Conservation (phyloP, 805 yeast species). For the Maudiozyma bulderi region DNA sequence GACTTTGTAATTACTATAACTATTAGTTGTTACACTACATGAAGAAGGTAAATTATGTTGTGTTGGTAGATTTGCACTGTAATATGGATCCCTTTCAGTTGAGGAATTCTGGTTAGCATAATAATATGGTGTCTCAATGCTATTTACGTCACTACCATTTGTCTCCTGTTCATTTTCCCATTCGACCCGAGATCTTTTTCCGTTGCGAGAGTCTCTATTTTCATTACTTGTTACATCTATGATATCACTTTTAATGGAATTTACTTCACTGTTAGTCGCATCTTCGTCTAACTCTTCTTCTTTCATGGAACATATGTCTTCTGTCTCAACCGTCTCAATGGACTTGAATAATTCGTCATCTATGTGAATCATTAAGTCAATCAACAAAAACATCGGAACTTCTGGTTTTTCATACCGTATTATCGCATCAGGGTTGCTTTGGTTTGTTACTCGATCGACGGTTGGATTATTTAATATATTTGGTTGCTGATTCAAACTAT, state of each 20-base stretch:
- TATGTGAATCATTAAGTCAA: slow-evolving; percentile 13
- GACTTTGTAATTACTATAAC: not conserved
- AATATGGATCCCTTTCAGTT: not conserved
- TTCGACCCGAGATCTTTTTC: not conserved
- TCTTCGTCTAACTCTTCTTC: not conserved
- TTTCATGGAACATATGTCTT: not conserved
- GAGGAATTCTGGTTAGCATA: not conserved
- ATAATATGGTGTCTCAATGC: not conserved
- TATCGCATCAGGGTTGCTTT: not conserved
- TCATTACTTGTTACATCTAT: not conserved
- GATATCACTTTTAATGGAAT: not conserved
- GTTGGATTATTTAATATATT: not conserved
- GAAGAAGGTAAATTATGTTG: not conserved
- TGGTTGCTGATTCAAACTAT: not conserved
- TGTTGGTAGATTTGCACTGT: not conserved
- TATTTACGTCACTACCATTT: not conserved
- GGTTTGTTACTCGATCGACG: not conserved
- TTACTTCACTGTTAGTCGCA: not conserved
- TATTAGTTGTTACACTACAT: not conserved
- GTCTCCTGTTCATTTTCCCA: not conserved
- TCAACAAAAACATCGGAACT: slow-evolving; percentile 14
- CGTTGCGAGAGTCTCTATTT: not conserved
- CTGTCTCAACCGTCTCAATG: slow-evolving; percentile 3
- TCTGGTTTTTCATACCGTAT: slow-evolving; percentile 12
- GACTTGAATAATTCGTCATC: slow-evolving; percentile 11